Base-by-base conservation (phyloP, 1,284 basidiomycete genomes). In the Cryptococcus wingfieldii region DNA sequence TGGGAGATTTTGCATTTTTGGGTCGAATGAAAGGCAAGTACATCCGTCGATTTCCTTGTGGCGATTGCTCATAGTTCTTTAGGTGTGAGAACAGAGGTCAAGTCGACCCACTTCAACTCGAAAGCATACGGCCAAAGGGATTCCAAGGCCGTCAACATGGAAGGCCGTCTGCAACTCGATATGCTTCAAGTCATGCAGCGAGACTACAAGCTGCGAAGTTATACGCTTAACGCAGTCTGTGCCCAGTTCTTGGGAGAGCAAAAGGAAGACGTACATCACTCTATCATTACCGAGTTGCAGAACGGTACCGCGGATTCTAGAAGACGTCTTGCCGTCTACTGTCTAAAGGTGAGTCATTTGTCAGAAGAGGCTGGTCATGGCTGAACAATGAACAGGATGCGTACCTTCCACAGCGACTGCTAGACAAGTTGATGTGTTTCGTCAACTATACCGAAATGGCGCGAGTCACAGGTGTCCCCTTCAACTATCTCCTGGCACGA, bases 361-460 rank as follows among this genome's bases (percentile, higher is more conserved):
- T 23, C 7, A 18, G 27, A n/a, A n/a, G 31, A 16, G 27, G 16
- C 2, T 4, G 25, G 47, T 43, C 47, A 14, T 37, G 53, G 14
- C 5, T n/a, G 38, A 8, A 42, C 12, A 13, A 42, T 13, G 8
- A n/a, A 1, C 58, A 95, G 92, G 93, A 97, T 80, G 93, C 94
- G 1, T 97, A 97, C 71, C 83, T 97, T 16, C 94, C 93, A 0
- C 93, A 97, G 76, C 82, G 93, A 47, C 77, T 97, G 41, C 82
- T 98, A 75, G 93, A 97, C 75, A 96, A 96, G 70, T 81, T 98
- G 42, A 96, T 97, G 94, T 96, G 90, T 64, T 92, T 97, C 68
- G 86, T 97, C 73, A 97, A 97, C 73, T 96, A 95, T 70, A 87
- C 85, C 38, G 93, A 97, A 72, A 93, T 97, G 91, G 83, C 94